A percentile compares a stretch with the other conserved stretches of the same genome.
Evolutionary conservation across 2,329 filamentous ascomycete species (phyloP).

Genomic region (Aspergillus versicolor): DNA sequence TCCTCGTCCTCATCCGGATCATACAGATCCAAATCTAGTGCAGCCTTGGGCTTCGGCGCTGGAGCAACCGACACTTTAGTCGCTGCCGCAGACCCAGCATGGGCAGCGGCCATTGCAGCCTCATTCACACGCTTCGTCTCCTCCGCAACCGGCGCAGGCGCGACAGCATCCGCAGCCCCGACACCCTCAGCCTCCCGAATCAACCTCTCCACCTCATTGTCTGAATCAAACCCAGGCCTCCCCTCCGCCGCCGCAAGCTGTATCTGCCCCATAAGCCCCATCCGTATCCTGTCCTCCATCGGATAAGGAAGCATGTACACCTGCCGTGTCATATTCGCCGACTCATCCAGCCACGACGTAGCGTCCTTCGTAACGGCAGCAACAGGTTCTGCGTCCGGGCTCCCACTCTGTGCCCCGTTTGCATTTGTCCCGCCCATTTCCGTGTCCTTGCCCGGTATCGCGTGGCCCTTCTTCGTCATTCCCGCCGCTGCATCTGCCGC

Average conservation of each 20-base stretch:
- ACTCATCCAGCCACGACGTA: constrained; percentile 43
- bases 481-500: constrained; percentile 43
- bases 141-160: constrained; percentile 35
- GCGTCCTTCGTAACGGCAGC: constrained; percentile 40
- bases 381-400: constrained; percentile 29
- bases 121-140: constrained; percentile 34
- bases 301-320: constrained; percentile 46
- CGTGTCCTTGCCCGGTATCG: constrained; percentile 28
- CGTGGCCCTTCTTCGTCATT: constrained; percentile 18
- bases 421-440: constrained; percentile 36
- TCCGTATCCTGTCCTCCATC: constrained; percentile 44
- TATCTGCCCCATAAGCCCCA: constrained; percentile 47
- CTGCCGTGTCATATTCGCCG: constrained; percentile 40
- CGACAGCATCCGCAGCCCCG: constrained; percentile 43
- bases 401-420: constrained; percentile 13
- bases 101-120: constrained; percentile 34
- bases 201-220: constrained; percentile 46
- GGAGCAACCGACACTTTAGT: constrained; percentile 18
- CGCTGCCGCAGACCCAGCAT: constrained; percentile 27
- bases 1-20: constrained; percentile 48
- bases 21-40: constrained; percentile 45
- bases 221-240: constrained; percentile 54
- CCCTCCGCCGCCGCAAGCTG: constrained; percentile 51
- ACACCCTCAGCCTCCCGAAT: constrained; percentile 58
- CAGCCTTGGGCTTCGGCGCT: constrained; percentile 36